Percentiles rank a stretch among this genome's conserved stretches.
Conservation (phyloP, 1,284 basidiomycete genomes). For the Tilletia setariae region DNA sequence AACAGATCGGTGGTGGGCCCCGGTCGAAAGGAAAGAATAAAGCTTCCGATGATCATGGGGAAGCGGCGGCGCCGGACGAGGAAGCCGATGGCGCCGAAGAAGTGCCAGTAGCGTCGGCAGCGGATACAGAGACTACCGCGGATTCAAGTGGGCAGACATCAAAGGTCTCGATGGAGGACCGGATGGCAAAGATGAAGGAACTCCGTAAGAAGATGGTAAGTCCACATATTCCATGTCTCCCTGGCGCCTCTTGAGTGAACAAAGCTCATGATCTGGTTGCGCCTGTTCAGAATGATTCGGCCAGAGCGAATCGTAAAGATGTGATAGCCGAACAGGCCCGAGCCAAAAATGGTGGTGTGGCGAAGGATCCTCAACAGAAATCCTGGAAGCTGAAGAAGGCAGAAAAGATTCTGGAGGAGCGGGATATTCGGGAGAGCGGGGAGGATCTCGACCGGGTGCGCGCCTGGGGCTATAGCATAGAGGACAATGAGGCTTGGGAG, state of each 20-base stretch:
- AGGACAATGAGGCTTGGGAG: slow-evolving; percentile 92
- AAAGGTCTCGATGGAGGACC: slow-evolving; percentile 65
- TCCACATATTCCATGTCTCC: slow-evolving; percentile 20
- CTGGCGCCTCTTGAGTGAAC: no score
- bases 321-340: slow-evolving; percentile 26
- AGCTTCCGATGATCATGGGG: slow-evolving; percentile 21
- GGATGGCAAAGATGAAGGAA: slow-evolving; percentile 71
- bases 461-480: slow-evolving; percentile 90
- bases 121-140: neutral
- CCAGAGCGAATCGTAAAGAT: slow-evolving; percentile 38
- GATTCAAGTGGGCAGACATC: no score
- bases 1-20: slow-evolving; percentile 30
- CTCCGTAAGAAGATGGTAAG: slow-evolving; percentile 74
- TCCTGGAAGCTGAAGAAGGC: slow-evolving; percentile 61
- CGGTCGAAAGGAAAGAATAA: slow-evolving; percentile 34
- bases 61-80: neutral
- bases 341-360: slow-evolving; percentile 6
- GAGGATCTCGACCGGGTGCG: slow-evolving; percentile 70
- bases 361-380: slow-evolving; percentile 6
- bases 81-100: slow-evolving; percentile 10
- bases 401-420: slow-evolving; percentile 77
- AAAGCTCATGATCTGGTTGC: neutral
- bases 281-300: slow-evolving; percentile 28
- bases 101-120: neutral
- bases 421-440: slow-evolving; percentile 80